Conservation (phyloP, 176 grass and related monocot species). For the Carex cristatella region DNA sequence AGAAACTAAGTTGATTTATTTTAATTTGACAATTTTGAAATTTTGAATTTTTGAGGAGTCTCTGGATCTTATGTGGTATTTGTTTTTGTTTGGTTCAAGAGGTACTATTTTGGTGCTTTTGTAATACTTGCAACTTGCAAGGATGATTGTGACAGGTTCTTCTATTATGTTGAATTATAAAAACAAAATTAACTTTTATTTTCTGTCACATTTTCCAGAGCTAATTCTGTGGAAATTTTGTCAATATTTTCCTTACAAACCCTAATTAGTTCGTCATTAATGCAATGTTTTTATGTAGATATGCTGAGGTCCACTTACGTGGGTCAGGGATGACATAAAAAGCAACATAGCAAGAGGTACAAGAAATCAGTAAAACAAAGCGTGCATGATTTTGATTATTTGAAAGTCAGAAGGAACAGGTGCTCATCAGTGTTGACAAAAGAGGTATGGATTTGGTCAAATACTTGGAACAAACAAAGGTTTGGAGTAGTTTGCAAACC, state of each 20-base stretch:
- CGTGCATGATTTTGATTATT: neutral
- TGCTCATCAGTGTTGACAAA: neutral
- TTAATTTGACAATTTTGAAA: neutral
- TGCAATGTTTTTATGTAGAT: no score
- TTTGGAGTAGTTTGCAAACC: neutral
- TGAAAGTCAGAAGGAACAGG: neutral
- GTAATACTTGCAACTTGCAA: neutral
- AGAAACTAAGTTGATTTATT: neutral
- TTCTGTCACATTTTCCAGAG: neutral
- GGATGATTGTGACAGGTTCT: neutral
- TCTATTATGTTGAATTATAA: neutral
- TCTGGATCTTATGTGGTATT: constrained; percentile 10
- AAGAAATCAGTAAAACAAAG: neutral
- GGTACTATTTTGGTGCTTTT: neutral
- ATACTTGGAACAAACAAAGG: neutral
- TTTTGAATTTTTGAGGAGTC: neutral
- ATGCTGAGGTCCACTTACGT: neutral
- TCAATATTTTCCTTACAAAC: neutral
- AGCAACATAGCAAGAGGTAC: neutral
- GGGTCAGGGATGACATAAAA: neutral
- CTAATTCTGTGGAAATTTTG: neutral
- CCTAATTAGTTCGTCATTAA: neutral
- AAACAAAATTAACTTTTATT: neutral
- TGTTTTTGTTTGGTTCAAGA: neutral
- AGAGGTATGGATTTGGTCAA: neutral